Evolutionary conservation across 495 filamentous ascomycete species (phyloP).

Genomic region (Penicillium roqueforti): DNA sequence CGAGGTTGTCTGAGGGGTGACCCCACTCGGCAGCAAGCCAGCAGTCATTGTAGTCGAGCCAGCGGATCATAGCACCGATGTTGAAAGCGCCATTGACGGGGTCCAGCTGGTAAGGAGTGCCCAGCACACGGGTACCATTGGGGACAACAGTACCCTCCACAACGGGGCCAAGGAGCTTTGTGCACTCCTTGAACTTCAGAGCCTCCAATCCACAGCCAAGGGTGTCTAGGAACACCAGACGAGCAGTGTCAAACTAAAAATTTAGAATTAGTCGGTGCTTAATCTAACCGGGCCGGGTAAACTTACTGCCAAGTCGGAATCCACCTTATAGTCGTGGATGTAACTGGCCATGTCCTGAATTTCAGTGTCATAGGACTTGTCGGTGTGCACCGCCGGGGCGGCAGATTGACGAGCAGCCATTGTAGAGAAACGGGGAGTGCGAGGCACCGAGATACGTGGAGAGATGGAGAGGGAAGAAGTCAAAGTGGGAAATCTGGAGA

Average conservation of each 20-base stretch:
- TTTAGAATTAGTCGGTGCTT: not conserved
- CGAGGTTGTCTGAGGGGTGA: constrained; percentile 94
- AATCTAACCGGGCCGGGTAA: constrained; percentile 1
- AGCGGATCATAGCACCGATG: constrained; percentile 96
- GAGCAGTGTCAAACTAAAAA: constrained; percentile 83
- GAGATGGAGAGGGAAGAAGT: constrained; percentile 22
- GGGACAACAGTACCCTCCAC: constrained; percentile 90
- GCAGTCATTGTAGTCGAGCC: constrained; percentile 99
- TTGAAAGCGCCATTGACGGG: constrained; percentile 97
- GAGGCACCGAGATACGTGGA: constrained; percentile 19
- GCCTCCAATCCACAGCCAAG: constrained; percentile 95
- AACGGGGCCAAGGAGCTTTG: constrained; percentile 89
- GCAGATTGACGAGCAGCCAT: constrained; percentile 45
- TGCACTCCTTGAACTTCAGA: constrained; percentile 91
- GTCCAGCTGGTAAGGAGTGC: constrained; percentile 90
- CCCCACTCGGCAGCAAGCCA: constrained; percentile 99
- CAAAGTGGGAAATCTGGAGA: constrained; percentile 35
- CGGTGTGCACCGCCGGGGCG: constrained; percentile 32
- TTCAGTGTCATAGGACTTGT: constrained; percentile 76
- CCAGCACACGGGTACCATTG: constrained; percentile 86
- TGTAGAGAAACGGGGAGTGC: constrained; percentile 41
- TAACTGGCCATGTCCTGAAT: constrained; percentile 92
- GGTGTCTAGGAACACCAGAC: constrained; percentile 89
- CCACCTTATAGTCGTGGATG: constrained; percentile 84
- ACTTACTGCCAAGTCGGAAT: constrained; percentile 88